These are phyloP conservation scores for Auriscalpium microsporum DNA, from an alignment of 768 basidiomycete genomes.

Conservation along the genomic window DNA sequence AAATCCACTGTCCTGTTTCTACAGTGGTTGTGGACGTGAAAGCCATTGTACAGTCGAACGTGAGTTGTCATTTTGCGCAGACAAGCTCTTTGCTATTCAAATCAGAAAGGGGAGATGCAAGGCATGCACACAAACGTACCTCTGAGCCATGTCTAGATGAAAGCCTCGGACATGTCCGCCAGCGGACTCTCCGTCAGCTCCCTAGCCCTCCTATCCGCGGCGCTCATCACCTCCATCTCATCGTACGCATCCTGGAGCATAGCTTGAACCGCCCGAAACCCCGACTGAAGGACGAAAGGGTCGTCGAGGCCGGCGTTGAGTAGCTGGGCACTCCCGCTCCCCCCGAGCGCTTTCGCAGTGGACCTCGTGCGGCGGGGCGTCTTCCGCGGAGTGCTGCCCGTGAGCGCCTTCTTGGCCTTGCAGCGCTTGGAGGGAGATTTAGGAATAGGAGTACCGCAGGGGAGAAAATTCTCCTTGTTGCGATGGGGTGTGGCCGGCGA, in stretches of 20 bases:
- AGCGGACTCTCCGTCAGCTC: constrained; percentile 10
- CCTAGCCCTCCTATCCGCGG: constrained; percentile 2
- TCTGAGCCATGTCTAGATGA: not conserved
- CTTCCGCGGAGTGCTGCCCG: not conserved
- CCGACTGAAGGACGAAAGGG: not conserved
- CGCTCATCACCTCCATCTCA: not conserved
- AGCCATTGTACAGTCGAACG: too few species aligned
- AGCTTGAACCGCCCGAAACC: not conserved
- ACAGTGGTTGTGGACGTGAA: too few species aligned
- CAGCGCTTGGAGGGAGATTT: not conserved
- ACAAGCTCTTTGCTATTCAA: too few species aligned
- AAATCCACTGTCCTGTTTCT: too few species aligned
- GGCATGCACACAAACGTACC: not conserved
- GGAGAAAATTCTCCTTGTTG: not conserved
- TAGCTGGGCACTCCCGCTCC: not conserved
- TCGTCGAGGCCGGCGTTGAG: not conserved
- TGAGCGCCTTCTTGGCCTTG: not conserved
- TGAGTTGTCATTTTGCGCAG: too few species aligned
- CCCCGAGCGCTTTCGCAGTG: not conserved
- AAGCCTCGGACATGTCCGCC: constrained; percentile 8
- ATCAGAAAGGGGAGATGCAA: too few species aligned
- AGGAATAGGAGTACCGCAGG: not conserved
- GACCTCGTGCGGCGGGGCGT: not conserved
- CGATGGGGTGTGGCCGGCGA: not conserved
- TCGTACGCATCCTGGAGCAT: not conserved